Evolutionary conservation across 257 asterid genomes (phyloP).

Genomic region (Ophiorrhiza pumila): DNA sequence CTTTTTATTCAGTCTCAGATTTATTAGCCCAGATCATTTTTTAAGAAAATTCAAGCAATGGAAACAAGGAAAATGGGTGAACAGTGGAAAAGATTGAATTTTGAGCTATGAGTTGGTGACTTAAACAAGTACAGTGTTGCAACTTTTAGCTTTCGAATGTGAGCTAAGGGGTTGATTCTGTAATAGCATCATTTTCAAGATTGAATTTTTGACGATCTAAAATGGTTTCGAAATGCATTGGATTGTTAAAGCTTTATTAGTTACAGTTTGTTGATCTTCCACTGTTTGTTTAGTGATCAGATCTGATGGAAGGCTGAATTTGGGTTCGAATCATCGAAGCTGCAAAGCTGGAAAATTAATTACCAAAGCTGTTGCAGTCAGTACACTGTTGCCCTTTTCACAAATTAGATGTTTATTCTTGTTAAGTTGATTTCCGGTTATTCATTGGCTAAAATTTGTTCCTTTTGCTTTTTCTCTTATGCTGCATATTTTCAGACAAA

Average conservation of each 20-base stretch:
- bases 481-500: constrained; percentile 36
- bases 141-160: constrained; percentile 5
- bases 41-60: not conserved
- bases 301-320: constrained; percentile 42
- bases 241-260: not conserved
- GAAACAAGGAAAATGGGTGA: not conserved
- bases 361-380: constrained; percentile 51
- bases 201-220: not conserved
- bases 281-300: constrained; percentile 34
- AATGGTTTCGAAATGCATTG: not conserved
- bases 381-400: constrained; percentile 19
- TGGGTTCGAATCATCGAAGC: constrained; percentile 27
- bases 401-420: not conserved
- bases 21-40: not conserved
- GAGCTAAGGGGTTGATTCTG: not conserved
- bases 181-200: not conserved
- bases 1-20: not conserved
- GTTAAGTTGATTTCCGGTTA: not conserved
- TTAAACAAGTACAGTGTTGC: not conserved
- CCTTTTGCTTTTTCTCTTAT: not conserved
- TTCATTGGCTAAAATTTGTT: constrained; percentile 1
- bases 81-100: constrained; percentile 4
- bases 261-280: constrained; percentile 2
- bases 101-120: constrained; percentile 8
- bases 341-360: constrained; percentile 32